Conservation (phyloP, 345 rosid species). For the Combretum micranthum region DNA sequence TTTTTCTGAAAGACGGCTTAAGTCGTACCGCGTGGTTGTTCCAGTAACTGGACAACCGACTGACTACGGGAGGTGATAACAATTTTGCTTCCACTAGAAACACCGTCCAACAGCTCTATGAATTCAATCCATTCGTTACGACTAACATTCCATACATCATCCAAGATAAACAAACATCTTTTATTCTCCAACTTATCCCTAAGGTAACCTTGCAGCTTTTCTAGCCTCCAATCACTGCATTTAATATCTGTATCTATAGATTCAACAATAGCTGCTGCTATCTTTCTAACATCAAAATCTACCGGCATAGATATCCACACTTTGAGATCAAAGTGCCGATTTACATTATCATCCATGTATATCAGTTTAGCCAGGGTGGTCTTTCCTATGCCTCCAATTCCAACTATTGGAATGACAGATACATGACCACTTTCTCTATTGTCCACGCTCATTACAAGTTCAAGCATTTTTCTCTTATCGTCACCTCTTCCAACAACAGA, state of each 20-base stretch:
- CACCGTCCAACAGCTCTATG: neutral
- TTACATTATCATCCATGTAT: neutral
- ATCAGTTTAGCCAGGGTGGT: conserved; percentile 7
- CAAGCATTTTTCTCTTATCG: conserved; percentile 1
- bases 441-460: neutral
- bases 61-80: conserved; percentile 3
- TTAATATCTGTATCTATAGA: neutral
- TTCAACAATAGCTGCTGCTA: neutral
- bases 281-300: neutral
- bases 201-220: neutral
- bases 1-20: conserved; percentile 5
- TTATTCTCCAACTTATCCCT: too few species aligned
- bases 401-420: conserved; percentile 11
- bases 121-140: neutral
- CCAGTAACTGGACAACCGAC: conserved; percentile 7
- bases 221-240: neutral
- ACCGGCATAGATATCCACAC: conserved; percentile 5
- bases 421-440: neutral
- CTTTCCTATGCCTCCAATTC: conserved; percentile 13
- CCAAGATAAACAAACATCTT: conserved; percentile 5
- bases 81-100: conserved; percentile 1
- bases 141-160: conserved; percentile 6
- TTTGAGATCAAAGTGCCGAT: neutral
- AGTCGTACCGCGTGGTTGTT: neutral
- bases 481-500: conserved; percentile 5